Conservation (phyloP, 2,329 filamentous ascomycete species). For the Hymenotorrendiella dingleyae region DNA sequence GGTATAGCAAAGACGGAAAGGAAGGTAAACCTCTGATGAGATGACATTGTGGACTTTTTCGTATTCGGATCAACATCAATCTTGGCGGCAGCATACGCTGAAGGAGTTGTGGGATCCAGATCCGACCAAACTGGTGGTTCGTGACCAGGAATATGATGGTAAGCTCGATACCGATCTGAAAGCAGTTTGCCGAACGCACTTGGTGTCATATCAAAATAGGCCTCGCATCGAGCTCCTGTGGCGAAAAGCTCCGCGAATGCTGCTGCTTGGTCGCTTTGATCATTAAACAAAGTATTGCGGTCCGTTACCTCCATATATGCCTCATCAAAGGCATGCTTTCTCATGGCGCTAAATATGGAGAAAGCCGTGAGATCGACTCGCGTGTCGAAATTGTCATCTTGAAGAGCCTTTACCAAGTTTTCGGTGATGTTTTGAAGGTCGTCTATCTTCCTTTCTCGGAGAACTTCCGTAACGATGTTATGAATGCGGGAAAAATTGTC, state of each 20-base stretch:
- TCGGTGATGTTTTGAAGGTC: slow-evolving; percentile 15
- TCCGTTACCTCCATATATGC: slow-evolving; percentile 60
- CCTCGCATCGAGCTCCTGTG: slow-evolving; percentile 55
- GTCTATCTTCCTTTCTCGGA: slow-evolving; percentile 12
- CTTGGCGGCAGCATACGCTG: slow-evolving; percentile 44
- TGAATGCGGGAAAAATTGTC: slow-evolving; percentile 34
- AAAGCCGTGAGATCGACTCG: slow-evolving; percentile 50
- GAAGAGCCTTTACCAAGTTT: slow-evolving; percentile 6
- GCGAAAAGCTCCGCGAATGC: slow-evolving; percentile 60
- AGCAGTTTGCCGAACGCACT: slow-evolving; percentile 39
- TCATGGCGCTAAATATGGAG: slow-evolving; percentile 50
- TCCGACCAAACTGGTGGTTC: slow-evolving; percentile 45
- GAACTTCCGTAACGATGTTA: slow-evolving; percentile 10
- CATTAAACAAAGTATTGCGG: slow-evolving; percentile 54
- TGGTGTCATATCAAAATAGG: slow-evolving; percentile 52
- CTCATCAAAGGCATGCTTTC: slow-evolving; percentile 53
- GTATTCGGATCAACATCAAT: slow-evolving; percentile 45
- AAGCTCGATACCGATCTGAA: slow-evolving; percentile 31
- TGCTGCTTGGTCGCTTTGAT: slow-evolving; percentile 56
- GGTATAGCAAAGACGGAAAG: slow-evolving; percentile 58
- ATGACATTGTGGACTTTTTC: slow-evolving; percentile 38
- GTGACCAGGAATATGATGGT: slow-evolving; percentile 40
- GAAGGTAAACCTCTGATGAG: slow-evolving; percentile 31
- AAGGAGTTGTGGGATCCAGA: slow-evolving; percentile 41
- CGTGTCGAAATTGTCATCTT: slow-evolving; percentile 33